Evolutionary conservation across 2,329 filamentous ascomycete species (phyloP), one percentile per base, ranked within the genome.

Genomic region (Fusarium oxysporum): DNA sequence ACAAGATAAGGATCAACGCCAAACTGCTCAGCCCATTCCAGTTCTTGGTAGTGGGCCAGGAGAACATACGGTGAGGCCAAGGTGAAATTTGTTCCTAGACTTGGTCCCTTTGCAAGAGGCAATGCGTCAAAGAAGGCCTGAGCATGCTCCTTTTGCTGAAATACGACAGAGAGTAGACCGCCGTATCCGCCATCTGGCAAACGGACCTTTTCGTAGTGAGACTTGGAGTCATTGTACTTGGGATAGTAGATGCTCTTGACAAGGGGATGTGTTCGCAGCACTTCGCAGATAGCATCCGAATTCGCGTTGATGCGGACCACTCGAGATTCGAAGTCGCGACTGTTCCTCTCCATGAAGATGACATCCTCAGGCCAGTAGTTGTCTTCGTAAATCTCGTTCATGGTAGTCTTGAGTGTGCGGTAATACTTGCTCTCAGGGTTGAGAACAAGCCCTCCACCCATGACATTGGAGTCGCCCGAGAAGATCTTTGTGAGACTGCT

Each of bases 401-500:
- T 89, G n/a, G 87, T 86, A 9, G 85, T 79, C 79, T 94, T 96
- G n/a, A 99, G 82, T 1, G 83, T 76, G 6, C 80, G 62, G 81
- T 97, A 97, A 82, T 92, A 92, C 50, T 84, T 89, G n/a, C 91
- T 86, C 63, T 91, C 88, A 1, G 89, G 89, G 77, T 92, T 92
- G 50, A 92, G 80, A 60, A 92, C 89, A 50, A 87, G 83, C 72
- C 92, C 93, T 62, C 96, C 96, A 65, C 95, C 96, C 96, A 98
- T 98, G 74, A 99, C 96, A 81, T 99, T 98, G 81, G 94, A 96
- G 82, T 98, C 96, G 56, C 96, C 96, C 62, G 94, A 97, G 84
- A 99, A 99, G 60, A 98, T 92, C 82, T 99, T 99, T 54, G 96
- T 98, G 66, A 99, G 86, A 80, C 94, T 97, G 85, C 94, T 97